Evolutionary conservation across 2,329 filamentous ascomycete genomes (phyloP).

Genomic region (Hypoxylon rubiginosum): DNA sequence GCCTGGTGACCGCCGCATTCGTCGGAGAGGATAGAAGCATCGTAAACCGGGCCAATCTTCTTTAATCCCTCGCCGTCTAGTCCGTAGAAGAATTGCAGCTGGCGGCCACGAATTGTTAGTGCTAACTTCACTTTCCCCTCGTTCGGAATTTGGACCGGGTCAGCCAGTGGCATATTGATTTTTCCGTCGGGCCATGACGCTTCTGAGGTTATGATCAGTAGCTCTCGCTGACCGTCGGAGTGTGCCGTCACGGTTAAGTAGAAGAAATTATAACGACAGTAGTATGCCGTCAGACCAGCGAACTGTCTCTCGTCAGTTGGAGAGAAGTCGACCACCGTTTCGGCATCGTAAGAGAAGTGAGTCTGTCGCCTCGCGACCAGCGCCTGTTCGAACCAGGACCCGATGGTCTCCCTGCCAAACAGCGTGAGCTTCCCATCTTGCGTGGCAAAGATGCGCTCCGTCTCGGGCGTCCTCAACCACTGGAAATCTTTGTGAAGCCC

Average conservation of each 20-base stretch:
- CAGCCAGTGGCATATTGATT: constrained; percentile 59
- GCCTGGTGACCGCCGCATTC: constrained; percentile 73
- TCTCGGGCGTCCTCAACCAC: constrained; percentile 69
- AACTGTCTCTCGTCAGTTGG: constrained; percentile 72
- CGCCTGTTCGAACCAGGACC: constrained; percentile 71
- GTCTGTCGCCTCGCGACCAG: constrained; percentile 68
- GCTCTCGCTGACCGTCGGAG: constrained; percentile 67
- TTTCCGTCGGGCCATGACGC: constrained; percentile 67
- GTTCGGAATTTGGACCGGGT: constrained; percentile 64
- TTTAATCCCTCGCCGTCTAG: constrained; percentile 61
- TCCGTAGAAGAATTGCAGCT: constrained; percentile 70
- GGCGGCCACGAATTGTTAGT: constrained; percentile 63
- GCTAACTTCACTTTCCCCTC: constrained; percentile 68
- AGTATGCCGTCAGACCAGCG: constrained; percentile 72
- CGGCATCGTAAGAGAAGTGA: constrained; percentile 72
- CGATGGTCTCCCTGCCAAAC: constrained; percentile 65
- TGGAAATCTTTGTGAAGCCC: constrained; percentile 67
- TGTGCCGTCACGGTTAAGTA: constrained; percentile 71
- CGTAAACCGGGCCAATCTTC: constrained; percentile 67
- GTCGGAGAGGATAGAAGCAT: constrained; percentile 71
- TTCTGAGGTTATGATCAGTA: constrained; percentile 69
- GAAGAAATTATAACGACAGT: constrained; percentile 75
- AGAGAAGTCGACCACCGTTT: constrained; percentile 66
- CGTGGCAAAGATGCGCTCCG: constrained; percentile 64
- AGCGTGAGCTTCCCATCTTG: constrained; percentile 60